Base-by-base conservation (phyloP, 257 asterid species). In the Lycium barbarum region DNA sequence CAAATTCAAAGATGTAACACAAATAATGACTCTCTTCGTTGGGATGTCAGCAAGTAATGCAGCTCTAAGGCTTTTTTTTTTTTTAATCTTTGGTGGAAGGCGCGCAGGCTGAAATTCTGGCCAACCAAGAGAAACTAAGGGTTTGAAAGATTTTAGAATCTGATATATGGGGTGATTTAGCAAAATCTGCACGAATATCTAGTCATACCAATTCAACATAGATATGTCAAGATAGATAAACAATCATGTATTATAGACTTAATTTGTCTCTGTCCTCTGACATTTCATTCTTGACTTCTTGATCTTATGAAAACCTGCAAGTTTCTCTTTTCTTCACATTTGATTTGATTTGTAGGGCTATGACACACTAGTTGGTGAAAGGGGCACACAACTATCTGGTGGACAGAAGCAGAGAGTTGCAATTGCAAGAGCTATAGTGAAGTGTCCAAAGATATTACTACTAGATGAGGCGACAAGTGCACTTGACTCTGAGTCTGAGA, bases 381-480 rank as follows among this genome's bases (percentile, higher is more conserved):
- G 86, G 38, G 95, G 95, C 10, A 86, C 85, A 58, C 94, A 90
- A 36, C 84, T 92, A 83, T 92, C 94, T 0, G 95, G 93, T 3
- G 95, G 95, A 26, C 95, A 92, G 5, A 92, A 92, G 59, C 95
- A 92, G 9, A 89, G 95, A 26, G 89, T 92, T 3, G 95, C 93
- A 9, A 92, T 92, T 65, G 93, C 93, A n/a, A 90, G 95, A 26
- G 93, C 93, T 5, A 76, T 90, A 53, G 82, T 92, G 45, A 92
- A 92, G 85, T 83, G 85, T 76, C 95, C 93, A 1, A 88, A 83
- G 80, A 87, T 92, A 18, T 18, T 92, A 82, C 87, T 92, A 15
- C 91, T 90, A 1, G 95, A 92, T 26, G 95, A 92, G 81, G 95
- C 95, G 12, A 92, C 95, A 0, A 92, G 90, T 51, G 95, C 95